Percentiles rank a stretch among this genome's conserved stretches.
Evolutionary conservation across 176 grass and related monocot genomes (phyloP).

Genomic region (Eleusine indica): DNA sequence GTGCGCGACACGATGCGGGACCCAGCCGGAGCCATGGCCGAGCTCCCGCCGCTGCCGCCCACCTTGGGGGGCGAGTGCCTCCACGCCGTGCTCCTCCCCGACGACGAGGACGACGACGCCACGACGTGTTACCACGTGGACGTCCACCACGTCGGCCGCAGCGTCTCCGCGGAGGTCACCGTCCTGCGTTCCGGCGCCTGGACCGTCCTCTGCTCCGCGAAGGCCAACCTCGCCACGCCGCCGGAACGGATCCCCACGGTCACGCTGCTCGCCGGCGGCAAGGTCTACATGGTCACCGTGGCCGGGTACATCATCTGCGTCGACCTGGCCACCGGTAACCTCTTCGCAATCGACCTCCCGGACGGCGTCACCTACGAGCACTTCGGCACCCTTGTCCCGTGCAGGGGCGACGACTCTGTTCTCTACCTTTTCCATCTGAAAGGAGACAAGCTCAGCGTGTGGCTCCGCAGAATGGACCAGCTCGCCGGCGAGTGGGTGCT

Average conservation of each 20-base stretch:
- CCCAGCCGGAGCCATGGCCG: neutral
- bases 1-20: neutral
- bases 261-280: neutral
- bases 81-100: neutral
- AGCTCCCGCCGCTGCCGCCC: neutral
- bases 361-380: neutral
- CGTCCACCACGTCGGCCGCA: neutral
- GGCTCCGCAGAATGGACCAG: neutral
- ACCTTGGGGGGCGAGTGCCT: no score
- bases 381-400: neutral
- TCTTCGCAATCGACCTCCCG: neutral
- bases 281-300: conserved; percentile 19
- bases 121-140: neutral
- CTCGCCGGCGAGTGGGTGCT: neutral
- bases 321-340: neutral
- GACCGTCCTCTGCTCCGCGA: neutral
- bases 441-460: neutral
- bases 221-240: neutral
- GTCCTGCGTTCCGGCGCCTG: neutral
- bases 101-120: neutral
- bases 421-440: neutral
- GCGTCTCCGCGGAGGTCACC: neutral
- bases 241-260: neutral
- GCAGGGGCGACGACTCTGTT: neutral
- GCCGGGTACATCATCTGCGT: neutral